These are phyloP conservation scores for Acer campestre DNA, from an alignment of 345 rosid genomes.

Conservation along the genomic window DNA sequence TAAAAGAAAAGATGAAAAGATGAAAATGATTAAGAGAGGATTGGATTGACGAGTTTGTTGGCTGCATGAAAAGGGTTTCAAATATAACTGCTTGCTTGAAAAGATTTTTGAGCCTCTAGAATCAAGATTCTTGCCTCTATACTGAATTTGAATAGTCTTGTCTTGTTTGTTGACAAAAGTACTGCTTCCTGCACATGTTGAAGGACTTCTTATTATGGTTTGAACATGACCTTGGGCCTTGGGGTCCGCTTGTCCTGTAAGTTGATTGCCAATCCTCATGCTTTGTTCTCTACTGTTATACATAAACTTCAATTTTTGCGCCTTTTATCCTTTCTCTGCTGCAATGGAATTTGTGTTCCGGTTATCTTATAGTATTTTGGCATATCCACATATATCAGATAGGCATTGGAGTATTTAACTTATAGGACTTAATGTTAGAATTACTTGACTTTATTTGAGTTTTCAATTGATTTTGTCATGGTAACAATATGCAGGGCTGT, in stretches of 20 bases:
- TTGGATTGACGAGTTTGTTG: slow-evolving; percentile 13
- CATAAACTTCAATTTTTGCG: background rate
- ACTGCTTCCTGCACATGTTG: slow-evolving; percentile 59
- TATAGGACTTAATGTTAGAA: slow-evolving; percentile 6
- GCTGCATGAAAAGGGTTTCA: background rate
- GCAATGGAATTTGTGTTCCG: background rate
- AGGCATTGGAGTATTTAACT: background rate
- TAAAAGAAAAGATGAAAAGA: no score
- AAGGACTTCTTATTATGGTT: slow-evolving; percentile 97
- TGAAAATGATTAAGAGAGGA: no score
- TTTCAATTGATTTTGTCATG: slow-evolving; percentile 17
- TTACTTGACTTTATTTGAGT: background rate
- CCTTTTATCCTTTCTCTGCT: background rate
- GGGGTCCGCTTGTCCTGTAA: slow-evolving; percentile 98
- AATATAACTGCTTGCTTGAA: background rate
- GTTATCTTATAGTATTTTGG: background rate
- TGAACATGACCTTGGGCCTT: slow-evolving; percentile 87
- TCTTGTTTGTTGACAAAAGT: slow-evolving; percentile 20
- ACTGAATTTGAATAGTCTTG: background rate
- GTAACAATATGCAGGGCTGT: slow-evolving; percentile 63
- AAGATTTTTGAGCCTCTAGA: background rate
- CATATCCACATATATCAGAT: background rate
- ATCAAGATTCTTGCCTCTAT: background rate
- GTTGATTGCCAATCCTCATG: slow-evolving; percentile 27
- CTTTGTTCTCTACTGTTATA: background rate